Percentiles rank a stretch among this genome's conserved stretches.
These are phyloP conservation scores for Xenoacremonium recifei DNA, from an alignment of 2,329 filamentous ascomycete genomes.

Conservation along the genomic window DNA sequence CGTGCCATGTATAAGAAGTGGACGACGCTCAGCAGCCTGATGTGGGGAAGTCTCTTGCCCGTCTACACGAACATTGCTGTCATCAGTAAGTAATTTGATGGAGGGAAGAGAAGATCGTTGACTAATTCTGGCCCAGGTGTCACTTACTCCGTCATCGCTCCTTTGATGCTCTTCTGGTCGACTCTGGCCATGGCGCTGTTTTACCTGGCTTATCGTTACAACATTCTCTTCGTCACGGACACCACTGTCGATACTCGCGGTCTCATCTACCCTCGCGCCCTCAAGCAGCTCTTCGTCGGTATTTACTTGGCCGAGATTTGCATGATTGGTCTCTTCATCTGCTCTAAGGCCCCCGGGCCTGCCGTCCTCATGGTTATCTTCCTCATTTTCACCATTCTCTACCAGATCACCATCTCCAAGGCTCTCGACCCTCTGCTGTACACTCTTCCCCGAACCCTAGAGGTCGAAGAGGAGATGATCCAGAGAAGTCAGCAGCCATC, in stretches of 20 bases:
- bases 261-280: slow-evolving; percentile 79
- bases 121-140: slow-evolving; percentile 47
- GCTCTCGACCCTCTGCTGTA: slow-evolving; percentile 71
- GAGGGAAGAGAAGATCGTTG: not conserved
- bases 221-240: slow-evolving; percentile 78
- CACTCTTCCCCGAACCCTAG: slow-evolving; percentile 64
- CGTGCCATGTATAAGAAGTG: slow-evolving; percentile 75
- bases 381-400: slow-evolving; percentile 72
- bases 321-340: slow-evolving; percentile 77
- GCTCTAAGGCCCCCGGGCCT: slow-evolving; percentile 66
- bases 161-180: slow-evolving; percentile 78
- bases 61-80: slow-evolving; percentile 72
- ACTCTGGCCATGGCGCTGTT: slow-evolving; percentile 74
- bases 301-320: slow-evolving; percentile 79
- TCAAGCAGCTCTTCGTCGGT: slow-evolving; percentile 82
- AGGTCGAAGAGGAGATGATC: slow-evolving; percentile 41
- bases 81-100: slow-evolving; percentile 51
- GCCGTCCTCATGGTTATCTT: slow-evolving; percentile 74
- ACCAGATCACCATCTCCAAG: slow-evolving; percentile 69
- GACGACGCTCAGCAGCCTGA: slow-evolving; percentile 64
- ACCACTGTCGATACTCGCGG: slow-evolving; percentile 83
- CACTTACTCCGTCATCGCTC: slow-evolving; percentile 80
- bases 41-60: slow-evolving; percentile 77
- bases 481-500: slow-evolving; percentile 30
- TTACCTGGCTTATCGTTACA: slow-evolving; percentile 85